Conservation (phyloP, 164 flowering plant species). For the Vitis cinerea region DNA sequence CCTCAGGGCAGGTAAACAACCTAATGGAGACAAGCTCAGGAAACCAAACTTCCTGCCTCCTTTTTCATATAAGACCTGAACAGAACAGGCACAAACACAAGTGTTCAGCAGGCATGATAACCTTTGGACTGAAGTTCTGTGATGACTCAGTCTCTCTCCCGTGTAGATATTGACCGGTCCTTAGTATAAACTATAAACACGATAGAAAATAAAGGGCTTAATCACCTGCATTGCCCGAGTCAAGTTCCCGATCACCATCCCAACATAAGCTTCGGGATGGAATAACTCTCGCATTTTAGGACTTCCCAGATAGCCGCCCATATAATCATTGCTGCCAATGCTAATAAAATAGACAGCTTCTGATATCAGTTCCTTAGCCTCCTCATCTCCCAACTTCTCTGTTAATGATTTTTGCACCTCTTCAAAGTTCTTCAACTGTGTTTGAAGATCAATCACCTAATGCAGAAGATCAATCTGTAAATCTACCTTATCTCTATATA, state of each 20-base stretch:
- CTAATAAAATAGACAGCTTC: constrained; percentile 62
- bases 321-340: constrained; percentile 61
- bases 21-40: constrained; percentile 46
- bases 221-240: constrained; percentile 43
- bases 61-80: constrained; percentile 43
- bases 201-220: constrained; percentile 6
- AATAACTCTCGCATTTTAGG: constrained; percentile 34
- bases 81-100: neutral
- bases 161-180: too few species aligned
- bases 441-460: constrained; percentile 50
- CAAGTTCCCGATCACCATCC: constrained; percentile 58
- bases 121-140: too few species aligned
- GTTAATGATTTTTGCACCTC: constrained; percentile 31
- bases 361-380: constrained; percentile 34
- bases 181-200: too few species aligned
- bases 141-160: too few species aligned
- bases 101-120: too few species aligned
- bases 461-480: neutral
- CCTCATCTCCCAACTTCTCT: constrained; percentile 34
- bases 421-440: constrained; percentile 48
- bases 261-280: constrained; percentile 34
- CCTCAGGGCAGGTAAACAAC: constrained; percentile 59
- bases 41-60: constrained; percentile 63
- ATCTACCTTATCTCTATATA: neutral
- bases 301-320: constrained; percentile 51